Evolutionary conservation across 2,329 filamentous ascomycete species (phyloP).

Genomic region (Fusarium euwallaceae): DNA sequence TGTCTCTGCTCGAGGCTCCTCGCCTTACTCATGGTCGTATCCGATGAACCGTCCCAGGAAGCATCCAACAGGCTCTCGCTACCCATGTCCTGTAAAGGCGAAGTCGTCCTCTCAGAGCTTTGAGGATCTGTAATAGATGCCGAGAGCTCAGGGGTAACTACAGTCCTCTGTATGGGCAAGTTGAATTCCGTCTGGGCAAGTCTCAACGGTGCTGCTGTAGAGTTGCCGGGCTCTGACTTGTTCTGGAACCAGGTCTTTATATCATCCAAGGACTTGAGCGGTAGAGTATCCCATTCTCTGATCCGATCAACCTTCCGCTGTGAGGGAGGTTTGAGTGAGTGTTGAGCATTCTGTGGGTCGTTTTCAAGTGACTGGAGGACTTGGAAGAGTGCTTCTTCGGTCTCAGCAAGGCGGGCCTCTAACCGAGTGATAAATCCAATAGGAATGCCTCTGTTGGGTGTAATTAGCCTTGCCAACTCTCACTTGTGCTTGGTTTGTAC

Average conservation of each 20-base stretch:
- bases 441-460: conserved; percentile 49
- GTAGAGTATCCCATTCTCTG: conserved; percentile 47
- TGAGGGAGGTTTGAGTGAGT: conserved; percentile 15
- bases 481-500: conserved; percentile 20
- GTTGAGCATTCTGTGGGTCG: background rate
- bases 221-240: background rate
- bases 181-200: background rate
- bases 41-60: conserved; percentile 3
- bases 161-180: background rate
- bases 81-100: background rate
- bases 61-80: conserved; percentile 7
- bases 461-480: background rate
- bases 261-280: conserved; percentile 32
- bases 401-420: conserved; percentile 54
- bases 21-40: conserved; percentile 27
- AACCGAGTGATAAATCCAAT: conserved; percentile 56
- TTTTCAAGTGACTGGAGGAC: conserved; percentile 36
- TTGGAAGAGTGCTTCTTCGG: conserved; percentile 46
- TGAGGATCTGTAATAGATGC: background rate
- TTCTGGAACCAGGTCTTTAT: conserved; percentile 42
- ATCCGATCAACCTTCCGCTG: conserved; percentile 47
- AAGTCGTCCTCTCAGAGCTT: background rate
- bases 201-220: background rate
- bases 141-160: background rate
- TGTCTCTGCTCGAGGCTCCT: conserved; percentile 28